Conservation (phyloP, 495 filamentous ascomycete species). For the Penicillium riverlandense region DNA sequence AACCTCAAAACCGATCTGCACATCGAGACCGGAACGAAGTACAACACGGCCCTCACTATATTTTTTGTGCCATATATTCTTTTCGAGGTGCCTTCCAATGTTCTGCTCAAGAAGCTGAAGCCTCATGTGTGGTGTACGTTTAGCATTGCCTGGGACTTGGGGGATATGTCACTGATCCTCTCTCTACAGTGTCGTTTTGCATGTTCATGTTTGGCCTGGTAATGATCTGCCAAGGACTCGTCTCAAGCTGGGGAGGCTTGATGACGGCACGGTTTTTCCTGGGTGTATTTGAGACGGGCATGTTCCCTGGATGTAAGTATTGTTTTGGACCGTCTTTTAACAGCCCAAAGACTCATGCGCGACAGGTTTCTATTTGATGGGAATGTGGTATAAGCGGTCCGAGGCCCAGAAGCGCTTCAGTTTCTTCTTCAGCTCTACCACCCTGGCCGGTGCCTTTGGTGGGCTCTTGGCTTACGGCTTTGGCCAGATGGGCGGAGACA, state of each 20-base stretch:
- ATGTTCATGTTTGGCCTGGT: slow-evolving; percentile 80
- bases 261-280: slow-evolving; percentile 81
- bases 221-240: slow-evolving; percentile 72
- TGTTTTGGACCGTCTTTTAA: neutral
- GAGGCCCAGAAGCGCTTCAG: slow-evolving; percentile 86
- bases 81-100: slow-evolving; percentile 83
- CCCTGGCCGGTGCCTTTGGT: slow-evolving; percentile 80
- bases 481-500: slow-evolving; percentile 60
- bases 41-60: slow-evolving; percentile 74
- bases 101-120: slow-evolving; percentile 72
- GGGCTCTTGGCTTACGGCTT: slow-evolving; percentile 78
- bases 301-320: slow-evolving; percentile 64
- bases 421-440: slow-evolving; percentile 83
- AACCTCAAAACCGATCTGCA: slow-evolving; percentile 58
- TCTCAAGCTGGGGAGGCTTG: slow-evolving; percentile 69
- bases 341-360: slow-evolving; percentile 1
- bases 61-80: slow-evolving; percentile 92
- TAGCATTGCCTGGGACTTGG: neutral
- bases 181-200: slow-evolving; percentile 51
- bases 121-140: slow-evolving; percentile 69
- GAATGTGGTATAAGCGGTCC: slow-evolving; percentile 82
- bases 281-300: slow-evolving; percentile 80
- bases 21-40: slow-evolving; percentile 50
- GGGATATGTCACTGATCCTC: neutral
- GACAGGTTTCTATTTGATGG: slow-evolving; percentile 68